phyloP scores from a whole-genome alignment of 1,284 basidiomycete species.

The Athelia sp. region DNA sequence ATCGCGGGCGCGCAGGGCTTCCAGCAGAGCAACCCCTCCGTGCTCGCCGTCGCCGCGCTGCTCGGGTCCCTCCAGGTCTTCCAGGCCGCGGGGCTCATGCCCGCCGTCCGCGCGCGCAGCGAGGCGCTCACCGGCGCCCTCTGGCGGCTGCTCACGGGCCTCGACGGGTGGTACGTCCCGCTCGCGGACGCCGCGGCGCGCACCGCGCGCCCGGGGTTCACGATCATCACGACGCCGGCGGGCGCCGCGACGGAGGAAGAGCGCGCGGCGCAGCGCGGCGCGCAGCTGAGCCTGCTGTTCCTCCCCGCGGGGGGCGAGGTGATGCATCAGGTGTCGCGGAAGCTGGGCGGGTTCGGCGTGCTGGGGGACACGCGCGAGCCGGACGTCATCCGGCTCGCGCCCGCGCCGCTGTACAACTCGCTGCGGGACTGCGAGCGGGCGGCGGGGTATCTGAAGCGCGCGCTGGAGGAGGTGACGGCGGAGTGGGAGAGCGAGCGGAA shows the following conservation, averaged over 20 bases:
- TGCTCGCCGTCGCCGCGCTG: conserved; percentile 75
- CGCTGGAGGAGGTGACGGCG: no score
- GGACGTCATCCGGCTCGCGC: conserved; percentile 85
- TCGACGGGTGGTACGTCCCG: no score
- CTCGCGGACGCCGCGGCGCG: conserved; percentile 22
- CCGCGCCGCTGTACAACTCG: conserved; percentile 82
- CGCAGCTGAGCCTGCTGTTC: conserved; percentile 83
- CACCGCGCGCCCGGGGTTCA: conserved; percentile 52
- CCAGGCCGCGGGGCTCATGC: conserved; percentile 72
- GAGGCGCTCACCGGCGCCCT: conserved; percentile 67
- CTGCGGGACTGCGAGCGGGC: conserved; percentile 72
- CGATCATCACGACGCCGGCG: conserved; percentile 91
- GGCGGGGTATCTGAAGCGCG: conserved; percentile 53
- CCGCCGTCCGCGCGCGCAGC: conserved; percentile 64
- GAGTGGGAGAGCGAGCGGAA: no score
- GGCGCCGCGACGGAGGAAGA: no score
- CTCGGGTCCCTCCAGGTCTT: conserved; percentile 82
- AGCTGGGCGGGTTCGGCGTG: conserved; percentile 66
- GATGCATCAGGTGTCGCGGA: conserved; percentile 70
- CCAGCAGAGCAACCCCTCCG: conserved; percentile 91
- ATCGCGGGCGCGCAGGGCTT: conserved; percentile 91
- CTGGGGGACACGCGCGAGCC: conserved; percentile 88
- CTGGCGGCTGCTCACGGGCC: conserved; percentile 52
- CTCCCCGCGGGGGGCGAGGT: conserved; percentile 55
- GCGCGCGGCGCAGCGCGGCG: conserved; percentile 64